Base-by-base conservation (phyloP, 148 eudicot species). In the Nyssa sinensis region DNA sequence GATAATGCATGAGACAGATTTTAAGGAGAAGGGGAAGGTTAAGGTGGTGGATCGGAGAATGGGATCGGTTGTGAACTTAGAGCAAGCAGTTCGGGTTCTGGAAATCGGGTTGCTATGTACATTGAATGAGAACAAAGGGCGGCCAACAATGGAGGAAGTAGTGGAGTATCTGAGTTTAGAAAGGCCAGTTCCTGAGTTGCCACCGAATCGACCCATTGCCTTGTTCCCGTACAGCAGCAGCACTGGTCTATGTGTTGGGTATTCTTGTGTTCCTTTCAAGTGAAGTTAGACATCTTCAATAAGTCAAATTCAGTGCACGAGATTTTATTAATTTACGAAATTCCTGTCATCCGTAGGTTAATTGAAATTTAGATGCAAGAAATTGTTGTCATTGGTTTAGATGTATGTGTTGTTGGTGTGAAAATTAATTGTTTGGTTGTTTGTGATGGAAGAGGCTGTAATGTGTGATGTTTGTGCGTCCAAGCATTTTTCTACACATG, bases 21-120 rank as follows among this genome's bases (percentile, higher is more conserved):
- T n/a, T n/a, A n/a, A n/a, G n/a, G n/a, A n/a, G n/a, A n/a, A n/a
- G 10, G 91, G 85, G 78, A 88, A 88, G 77, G 79, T 34, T 3
- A 80, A 72, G 67, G 72, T 92, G 70, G 87, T 87, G 10, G 97
- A 92, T 80, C 41, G 79, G 75, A 86, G 83, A 77, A 92, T 92
- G 89, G 92, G 94, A 0, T 74, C 84, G 4, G 84, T 79, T 3
- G 75, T 92, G 13, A 83, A 84, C 66, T 19, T 79, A n/a, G 88
- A 84, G 16, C 91, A 92, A 33, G 93, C 88, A 7, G 57, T 85
- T 35, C 89, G 91, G 75, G 94, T 84, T 24, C 1, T 86, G 49
- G 88, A 88, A 11, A 85, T 92, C 27, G 97, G 89, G 25, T 79
- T 92, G 80, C 59, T 86, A 9, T 92, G 97, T 66, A 90, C 93